Evolutionary conservation across 1,284 basidiomycete species (phyloP).

Genomic region (Melampsora americana): DNA sequence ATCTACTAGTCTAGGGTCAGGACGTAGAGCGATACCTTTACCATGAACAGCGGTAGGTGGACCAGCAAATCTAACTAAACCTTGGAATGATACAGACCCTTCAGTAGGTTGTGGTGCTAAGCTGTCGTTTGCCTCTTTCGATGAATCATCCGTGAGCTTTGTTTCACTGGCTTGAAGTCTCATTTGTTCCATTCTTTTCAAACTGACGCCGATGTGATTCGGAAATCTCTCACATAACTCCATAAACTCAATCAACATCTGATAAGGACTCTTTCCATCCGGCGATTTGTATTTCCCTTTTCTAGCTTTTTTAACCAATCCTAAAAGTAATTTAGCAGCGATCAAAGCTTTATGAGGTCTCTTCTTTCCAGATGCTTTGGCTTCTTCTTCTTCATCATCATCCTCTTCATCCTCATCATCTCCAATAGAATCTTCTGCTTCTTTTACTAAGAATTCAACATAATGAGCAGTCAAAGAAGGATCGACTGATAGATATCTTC

Average conservation of each 20-base stretch:
- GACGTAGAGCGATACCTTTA: neutral
- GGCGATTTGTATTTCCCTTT: constrained; percentile 79
- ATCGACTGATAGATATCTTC: constrained; percentile 72
- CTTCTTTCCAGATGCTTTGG: constrained; percentile 47
- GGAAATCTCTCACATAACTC: constrained; percentile 86
- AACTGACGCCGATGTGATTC: constrained; percentile 85
- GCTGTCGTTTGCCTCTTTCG: constrained; percentile 59
- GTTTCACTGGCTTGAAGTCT: constrained; percentile 10
- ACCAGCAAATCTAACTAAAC: constrained; percentile 71
- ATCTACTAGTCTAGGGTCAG: constrained; percentile 57
- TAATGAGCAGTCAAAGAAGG: constrained; percentile 52
- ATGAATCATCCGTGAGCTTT: constrained; percentile 6
- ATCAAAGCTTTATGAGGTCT: constrained; percentile 74
- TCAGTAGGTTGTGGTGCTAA: neutral
- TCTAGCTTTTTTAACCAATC: constrained; percentile 75
- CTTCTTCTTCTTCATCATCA: constrained; percentile 43
- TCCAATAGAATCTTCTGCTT: constrained; percentile 44
- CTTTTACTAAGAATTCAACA: constrained; percentile 49
- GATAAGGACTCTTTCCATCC: constrained; percentile 92
- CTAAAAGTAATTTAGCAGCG: constrained; percentile 84
- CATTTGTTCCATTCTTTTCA: constrained; percentile 58
- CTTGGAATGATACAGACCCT: constrained; percentile 54
- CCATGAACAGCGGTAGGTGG: constrained; percentile 62
- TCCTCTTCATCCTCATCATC: constrained; percentile 46
- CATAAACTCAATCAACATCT: constrained; percentile 86